Evolutionary conservation across 2,329 filamentous ascomycete genomes (phyloP).

Genomic region (Cercospora sojina): DNA sequence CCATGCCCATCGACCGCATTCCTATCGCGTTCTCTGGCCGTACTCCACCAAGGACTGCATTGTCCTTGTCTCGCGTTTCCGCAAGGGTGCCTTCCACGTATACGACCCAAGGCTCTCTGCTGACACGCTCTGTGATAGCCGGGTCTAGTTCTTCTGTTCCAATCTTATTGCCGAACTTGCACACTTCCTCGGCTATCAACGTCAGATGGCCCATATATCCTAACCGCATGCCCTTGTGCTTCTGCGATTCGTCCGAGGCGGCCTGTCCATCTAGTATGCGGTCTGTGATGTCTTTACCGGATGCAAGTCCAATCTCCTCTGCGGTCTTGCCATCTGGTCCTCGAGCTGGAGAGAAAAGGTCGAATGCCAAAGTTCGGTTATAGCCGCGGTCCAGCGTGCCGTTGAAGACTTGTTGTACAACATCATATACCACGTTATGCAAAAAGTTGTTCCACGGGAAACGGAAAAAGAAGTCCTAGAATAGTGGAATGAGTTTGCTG

Average conservation of each 20-base stretch:
- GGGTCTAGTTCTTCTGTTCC: slow-evolving; percentile 83
- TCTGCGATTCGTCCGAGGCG: slow-evolving; percentile 81
- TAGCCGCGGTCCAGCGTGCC: slow-evolving; percentile 95
- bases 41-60: slow-evolving; percentile 95
- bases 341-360: slow-evolving; percentile 62
- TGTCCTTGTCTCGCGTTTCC: slow-evolving; percentile 92
- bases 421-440: slow-evolving; percentile 98
- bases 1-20: slow-evolving; percentile 55
- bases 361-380: slow-evolving; percentile 84
- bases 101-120: slow-evolving; percentile 85
- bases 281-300: slow-evolving; percentile 82
- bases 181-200: slow-evolving; percentile 94
- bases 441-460: slow-evolving; percentile 99
- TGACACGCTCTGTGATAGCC: slow-evolving; percentile 80
- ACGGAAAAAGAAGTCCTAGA: slow-evolving; percentile 90
- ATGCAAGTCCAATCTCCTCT: slow-evolving; percentile 41
- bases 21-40: slow-evolving; percentile 86
- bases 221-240: slow-evolving; percentile 80
- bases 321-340: slow-evolving; percentile 24
- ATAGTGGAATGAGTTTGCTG: slow-evolving; percentile 12
- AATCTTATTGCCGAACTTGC: slow-evolving; percentile 95
- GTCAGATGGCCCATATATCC: slow-evolving; percentile 99
- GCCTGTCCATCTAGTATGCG: slow-evolving; percentile 89
- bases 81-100: slow-evolving; percentile 92
- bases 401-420: slow-evolving; percentile 98